Evolutionary conservation across 2,329 filamentous ascomycete species (phyloP).

Genomic region (Cytospora mali): DNA sequence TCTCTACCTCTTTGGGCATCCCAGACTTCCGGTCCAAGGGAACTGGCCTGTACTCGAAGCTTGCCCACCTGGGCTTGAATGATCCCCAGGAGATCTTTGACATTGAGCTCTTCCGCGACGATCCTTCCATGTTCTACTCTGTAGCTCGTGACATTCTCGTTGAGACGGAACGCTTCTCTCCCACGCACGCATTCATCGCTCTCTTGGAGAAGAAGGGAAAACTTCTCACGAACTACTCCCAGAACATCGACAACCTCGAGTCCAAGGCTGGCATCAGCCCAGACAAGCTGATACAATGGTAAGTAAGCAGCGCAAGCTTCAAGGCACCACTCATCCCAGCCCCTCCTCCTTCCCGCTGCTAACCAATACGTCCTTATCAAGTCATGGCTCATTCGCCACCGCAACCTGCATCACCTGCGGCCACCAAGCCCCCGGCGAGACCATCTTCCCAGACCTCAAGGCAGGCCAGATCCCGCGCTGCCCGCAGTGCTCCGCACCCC

Average conservation of each 20-base stretch:
- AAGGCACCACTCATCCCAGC: not conserved
- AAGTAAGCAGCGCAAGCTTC: slow-evolving; percentile 8
- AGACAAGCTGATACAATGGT: slow-evolving; percentile 86
- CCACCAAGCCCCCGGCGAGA: slow-evolving; percentile 71
- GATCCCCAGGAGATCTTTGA: slow-evolving; percentile 97
- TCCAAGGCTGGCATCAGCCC: slow-evolving; percentile 78
- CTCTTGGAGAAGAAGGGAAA: slow-evolving; percentile 86
- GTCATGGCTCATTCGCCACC: slow-evolving; percentile 89
- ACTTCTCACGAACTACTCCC: slow-evolving; percentile 94
- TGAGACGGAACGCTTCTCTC: slow-evolving; percentile 76
- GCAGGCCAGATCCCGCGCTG: slow-evolving; percentile 78
- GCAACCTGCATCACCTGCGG: slow-evolving; percentile 86
- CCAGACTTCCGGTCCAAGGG: slow-evolving; percentile 95
- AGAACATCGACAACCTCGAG: slow-evolving; percentile 98
- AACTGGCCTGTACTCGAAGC: slow-evolving; percentile 85
- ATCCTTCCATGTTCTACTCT: slow-evolving; percentile 88
- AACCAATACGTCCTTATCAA: not conserved
- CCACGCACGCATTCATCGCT: slow-evolving; percentile 91
- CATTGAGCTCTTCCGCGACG: slow-evolving; percentile 80
- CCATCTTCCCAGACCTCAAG: slow-evolving; percentile 78
- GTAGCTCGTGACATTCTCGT: slow-evolving; percentile 91
- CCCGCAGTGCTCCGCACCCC: slow-evolving; percentile 63
- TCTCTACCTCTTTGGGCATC: slow-evolving; percentile 94
- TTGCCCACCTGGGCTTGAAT: slow-evolving; percentile 73
- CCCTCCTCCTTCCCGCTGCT: not conserved